Conservation (phyloP, 257 asterid species). For the Ocimum tenuiflorum region DNA sequence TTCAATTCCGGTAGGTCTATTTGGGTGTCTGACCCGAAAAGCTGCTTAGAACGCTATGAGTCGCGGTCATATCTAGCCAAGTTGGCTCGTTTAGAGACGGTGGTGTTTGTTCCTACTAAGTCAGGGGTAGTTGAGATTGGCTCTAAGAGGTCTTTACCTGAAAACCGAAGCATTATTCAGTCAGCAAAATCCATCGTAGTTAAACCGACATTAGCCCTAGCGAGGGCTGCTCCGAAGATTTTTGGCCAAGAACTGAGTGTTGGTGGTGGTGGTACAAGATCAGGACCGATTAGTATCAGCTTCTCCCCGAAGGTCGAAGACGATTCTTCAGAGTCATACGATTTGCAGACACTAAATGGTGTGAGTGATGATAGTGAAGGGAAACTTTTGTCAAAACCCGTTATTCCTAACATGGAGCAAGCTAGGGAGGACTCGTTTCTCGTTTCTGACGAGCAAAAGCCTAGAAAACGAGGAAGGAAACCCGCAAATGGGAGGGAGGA, state of each 20-base stretch:
- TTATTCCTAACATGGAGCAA: constrained; percentile 27
- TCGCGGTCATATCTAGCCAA: constrained; percentile 66
- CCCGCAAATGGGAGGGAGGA: constrained; percentile 93
- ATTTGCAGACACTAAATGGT: constrained; percentile 27
- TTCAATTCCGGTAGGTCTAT: constrained; percentile 80
- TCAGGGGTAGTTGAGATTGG: constrained; percentile 87
- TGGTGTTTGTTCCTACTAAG: constrained; percentile 68
- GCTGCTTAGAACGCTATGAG: constrained; percentile 61
- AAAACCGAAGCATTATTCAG: constrained; percentile 49
- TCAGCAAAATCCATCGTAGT: constrained; percentile 51
- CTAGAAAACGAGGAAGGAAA: constrained; percentile 79
- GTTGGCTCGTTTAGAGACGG: constrained; percentile 48
- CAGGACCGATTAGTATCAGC: constrained; percentile 68
- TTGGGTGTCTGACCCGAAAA: constrained; percentile 62
- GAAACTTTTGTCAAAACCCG: constrained; percentile 28
- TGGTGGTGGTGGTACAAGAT: constrained; percentile 49
- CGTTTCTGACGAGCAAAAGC: constrained; percentile 55
- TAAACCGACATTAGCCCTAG: constrained; percentile 31
- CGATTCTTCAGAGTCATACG: constrained; percentile 49
- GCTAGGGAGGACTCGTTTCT: constrained; percentile 35
- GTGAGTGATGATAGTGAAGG: constrained; percentile 44
- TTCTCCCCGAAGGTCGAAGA: constrained; percentile 64
- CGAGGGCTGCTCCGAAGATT: constrained; percentile 50
- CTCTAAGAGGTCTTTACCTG: constrained; percentile 48
- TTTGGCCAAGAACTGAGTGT: constrained; percentile 82